Evolutionary conservation across 441 rosid genomes (phyloP).

Genomic region (Erodium moschatum): DNA sequence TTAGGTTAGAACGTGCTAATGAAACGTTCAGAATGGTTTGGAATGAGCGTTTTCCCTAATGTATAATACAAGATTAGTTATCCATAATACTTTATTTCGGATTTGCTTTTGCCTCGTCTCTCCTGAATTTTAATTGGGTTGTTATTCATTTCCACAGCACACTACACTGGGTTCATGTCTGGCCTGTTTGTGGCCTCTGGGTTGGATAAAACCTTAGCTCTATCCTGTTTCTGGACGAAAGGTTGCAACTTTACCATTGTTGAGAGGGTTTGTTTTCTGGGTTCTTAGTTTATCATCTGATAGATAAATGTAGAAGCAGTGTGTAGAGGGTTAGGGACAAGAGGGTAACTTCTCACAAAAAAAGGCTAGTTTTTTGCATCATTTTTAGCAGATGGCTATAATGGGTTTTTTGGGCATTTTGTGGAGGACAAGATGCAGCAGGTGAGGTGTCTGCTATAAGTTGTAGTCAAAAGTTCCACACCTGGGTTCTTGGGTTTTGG

Average conservation of each 20-base stretch:
- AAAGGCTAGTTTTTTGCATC: constrained; percentile 16
- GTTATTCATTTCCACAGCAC: constrained; percentile 10
- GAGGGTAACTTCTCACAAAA: constrained; percentile 29
- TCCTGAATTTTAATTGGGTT: constrained; percentile 16
- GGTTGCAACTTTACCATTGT: not conserved
- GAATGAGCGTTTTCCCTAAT: too few relatives aligned
- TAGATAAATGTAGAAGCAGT: not conserved
- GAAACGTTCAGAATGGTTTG: too few relatives aligned
- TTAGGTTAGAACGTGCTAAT: too few relatives aligned
- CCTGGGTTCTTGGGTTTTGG: constrained; percentile 23
- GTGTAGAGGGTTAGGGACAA: not conserved
- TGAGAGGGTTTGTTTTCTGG: constrained; percentile 19
- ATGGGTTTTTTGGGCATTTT: not conserved
- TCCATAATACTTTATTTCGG: not conserved
- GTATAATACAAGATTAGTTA: too few relatives aligned
- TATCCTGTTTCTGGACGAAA: not conserved
- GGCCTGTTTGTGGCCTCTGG: constrained; percentile 2
- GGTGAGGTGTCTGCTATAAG: constrained; percentile 12
- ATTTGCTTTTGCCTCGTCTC: constrained; percentile 21
- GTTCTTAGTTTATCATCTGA: not conserved
- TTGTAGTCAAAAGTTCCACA: constrained; percentile 23
- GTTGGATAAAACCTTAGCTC: not conserved
- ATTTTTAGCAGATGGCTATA: constrained; percentile 15
- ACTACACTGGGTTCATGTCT: not conserved
- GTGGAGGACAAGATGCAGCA: not conserved